Evolutionary conservation across 179 eudicot genomes (phyloP), one percentile per base, ranked within the genome.

Genomic region (Spinacia oleracea): DNA sequence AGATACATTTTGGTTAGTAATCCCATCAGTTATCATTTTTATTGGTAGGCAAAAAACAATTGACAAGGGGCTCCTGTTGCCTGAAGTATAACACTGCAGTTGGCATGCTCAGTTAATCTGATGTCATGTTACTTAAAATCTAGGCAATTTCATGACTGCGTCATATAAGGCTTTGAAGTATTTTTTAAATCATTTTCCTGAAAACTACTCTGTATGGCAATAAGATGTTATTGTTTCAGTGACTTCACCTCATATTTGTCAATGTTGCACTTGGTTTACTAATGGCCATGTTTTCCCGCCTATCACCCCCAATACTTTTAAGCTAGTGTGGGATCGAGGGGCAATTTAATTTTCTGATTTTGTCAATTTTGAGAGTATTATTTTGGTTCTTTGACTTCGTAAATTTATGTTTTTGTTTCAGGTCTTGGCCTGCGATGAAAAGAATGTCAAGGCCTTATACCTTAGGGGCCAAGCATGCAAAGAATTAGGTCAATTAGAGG

Each of bases 121-220:
- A 96, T 96, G 99, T 93, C 99, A 56, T 96, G 99, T 79, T 93
- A 90, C 89, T 85, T 96, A 83, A 96, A 96, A 85, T 89, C 93
- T 40, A 80, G 84, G 46, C 94, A 91, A 79, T 90, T 84, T 84
- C 88, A 90, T 40, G 97, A 96, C 64, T 96, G 99, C 82, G 64
- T 93, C 46, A 78, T 83, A 79, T 97, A 94, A 91, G 99, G 99
- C 63, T 81, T 89, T 4, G 99, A 92, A 98, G 99, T 96, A 91
- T 62, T 83, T 67, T 51, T 34, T 3, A 11, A 46, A 31, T 59
- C 8, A 31, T 73, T 66, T n/a, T 60, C 59, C 32, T 40, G 35
- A 59, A 67, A 16, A 43, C 20, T 27, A 31, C 29, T 34, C 14
- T 72, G 48, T 25, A 38, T 73, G 72, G 48, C 43, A 9, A 27